A percentile compares a stretch with the other conserved stretches of the same genome.
These are phyloP conservation scores for Cynara cardunculus DNA, from an alignment of 129 eudicot genomes.

Conservation along the genomic window DNA sequence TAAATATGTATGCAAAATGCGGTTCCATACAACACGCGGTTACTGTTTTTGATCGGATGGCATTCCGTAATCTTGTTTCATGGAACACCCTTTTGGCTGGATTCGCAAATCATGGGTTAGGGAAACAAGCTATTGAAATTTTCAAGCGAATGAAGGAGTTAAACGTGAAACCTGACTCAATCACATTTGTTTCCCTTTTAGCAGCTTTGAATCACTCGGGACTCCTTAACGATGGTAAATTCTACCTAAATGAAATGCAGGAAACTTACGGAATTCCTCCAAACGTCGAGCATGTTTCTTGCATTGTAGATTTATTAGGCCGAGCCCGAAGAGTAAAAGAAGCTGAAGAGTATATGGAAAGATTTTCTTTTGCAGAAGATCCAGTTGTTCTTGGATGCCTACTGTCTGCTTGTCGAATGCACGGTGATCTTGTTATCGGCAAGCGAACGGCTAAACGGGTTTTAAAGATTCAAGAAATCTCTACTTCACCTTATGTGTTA, in stretches of 20 bases:
- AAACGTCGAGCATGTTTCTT: slow-evolving; percentile 64
- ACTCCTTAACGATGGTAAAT: slow-evolving; percentile 55
- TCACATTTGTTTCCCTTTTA: slow-evolving; percentile 63
- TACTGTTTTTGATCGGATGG: slow-evolving; percentile 43
- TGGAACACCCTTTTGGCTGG: slow-evolving; percentile 80
- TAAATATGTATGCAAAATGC: slow-evolving; percentile 79
- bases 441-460: slow-evolving; percentile 46
- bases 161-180: slow-evolving; percentile 55
- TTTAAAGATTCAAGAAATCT: slow-evolving; percentile 48
- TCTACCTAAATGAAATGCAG: slow-evolving; percentile 44
- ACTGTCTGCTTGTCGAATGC: slow-evolving; percentile 66
- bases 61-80: slow-evolving; percentile 46
- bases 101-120: slow-evolving; percentile 73
- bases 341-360: slow-evolving; percentile 61
- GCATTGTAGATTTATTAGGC: slow-evolving; percentile 75
- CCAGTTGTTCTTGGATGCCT: slow-evolving; percentile 66
- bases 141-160: slow-evolving; percentile 46
- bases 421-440: slow-evolving; percentile 51
- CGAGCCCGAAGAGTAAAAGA: slow-evolving; percentile 60
- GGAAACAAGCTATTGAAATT: slow-evolving; percentile 39
- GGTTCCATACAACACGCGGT: slow-evolving; percentile 58
- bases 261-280: slow-evolving; percentile 53
- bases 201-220: slow-evolving; percentile 78
- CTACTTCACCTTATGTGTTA: slow-evolving; percentile 72
- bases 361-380: slow-evolving; percentile 46